A percentile compares a stretch with the other conserved stretches of the same genome.
Evolutionary conservation across 2,329 filamentous ascomycete species (phyloP).

Genomic region (Tolypocladium tropicale): DNA sequence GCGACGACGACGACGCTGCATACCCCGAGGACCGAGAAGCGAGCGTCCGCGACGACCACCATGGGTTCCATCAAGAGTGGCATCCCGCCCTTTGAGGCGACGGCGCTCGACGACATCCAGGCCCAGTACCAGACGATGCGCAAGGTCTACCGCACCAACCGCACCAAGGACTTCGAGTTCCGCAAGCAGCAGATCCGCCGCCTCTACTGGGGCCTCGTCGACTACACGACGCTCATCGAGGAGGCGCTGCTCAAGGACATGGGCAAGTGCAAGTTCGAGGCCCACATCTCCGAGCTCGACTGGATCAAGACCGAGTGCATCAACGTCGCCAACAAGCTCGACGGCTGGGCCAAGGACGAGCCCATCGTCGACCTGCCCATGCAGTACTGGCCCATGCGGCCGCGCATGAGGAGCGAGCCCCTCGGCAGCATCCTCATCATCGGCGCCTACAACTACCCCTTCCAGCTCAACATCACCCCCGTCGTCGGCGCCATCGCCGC

Average conservation of each 20-base stretch:
- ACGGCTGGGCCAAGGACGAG: constrained; percentile 78
- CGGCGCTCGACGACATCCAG: constrained; percentile 57
- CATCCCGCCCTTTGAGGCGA: constrained; percentile 45
- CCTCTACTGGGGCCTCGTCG: constrained; percentile 86
- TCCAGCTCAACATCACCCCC: constrained; percentile 69
- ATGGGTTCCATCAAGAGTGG: constrained; percentile 29
- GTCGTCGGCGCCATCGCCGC: constrained; percentile 84
- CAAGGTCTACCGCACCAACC: constrained; percentile 64
- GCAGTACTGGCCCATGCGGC: constrained; percentile 57
- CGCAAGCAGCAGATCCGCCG: constrained; percentile 79
- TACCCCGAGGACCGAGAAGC: neutral
- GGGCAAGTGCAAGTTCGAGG: constrained; percentile 67
- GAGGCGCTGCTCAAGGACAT: constrained; percentile 72
- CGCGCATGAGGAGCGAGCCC: constrained; percentile 78
- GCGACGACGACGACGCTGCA: neutral
- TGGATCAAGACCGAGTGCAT: constrained; percentile 77
- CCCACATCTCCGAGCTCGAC: constrained; percentile 61
- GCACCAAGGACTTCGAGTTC: constrained; percentile 74
- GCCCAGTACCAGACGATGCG: constrained; percentile 49
- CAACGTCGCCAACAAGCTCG: constrained; percentile 66
- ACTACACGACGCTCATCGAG: constrained; percentile 61
- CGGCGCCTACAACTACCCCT: constrained; percentile 88
- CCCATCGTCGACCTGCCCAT: constrained; percentile 58
- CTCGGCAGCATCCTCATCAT: constrained; percentile 77
- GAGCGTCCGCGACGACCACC: constrained; percentile 1